Evolutionary conservation across 345 rosid genomes (phyloP), one percentile per base, ranked within the genome.

Genomic region (Brassica juncea): DNA sequence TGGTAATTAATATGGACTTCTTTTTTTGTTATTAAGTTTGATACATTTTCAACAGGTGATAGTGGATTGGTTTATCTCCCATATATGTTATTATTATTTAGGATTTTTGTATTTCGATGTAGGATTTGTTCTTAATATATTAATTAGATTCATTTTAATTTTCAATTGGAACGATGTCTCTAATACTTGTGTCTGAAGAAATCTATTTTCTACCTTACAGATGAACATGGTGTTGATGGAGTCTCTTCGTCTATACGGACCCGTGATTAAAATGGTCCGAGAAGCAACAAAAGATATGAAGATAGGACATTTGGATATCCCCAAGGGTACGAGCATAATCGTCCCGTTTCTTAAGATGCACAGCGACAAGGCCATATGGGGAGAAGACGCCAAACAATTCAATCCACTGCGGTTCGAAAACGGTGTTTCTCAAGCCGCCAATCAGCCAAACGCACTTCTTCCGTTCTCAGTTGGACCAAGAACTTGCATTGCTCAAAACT

Each of bases 191-290:
- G 68, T 8, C 14, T 65, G 27, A 9, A 34, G 2, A 32, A 32
- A n/a, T 63, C 3, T 1, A 14, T 14, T 62, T 63, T 59, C 9
- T 63, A 63, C 5, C 68, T 16, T 65, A 3, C 68, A 65, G 68
- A 65, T 65, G 49, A 65, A 65, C 49, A 65, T 65, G 68, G 68
- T 65, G 47, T 34, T 65, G 47, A 34, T 65, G 68, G 68, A 65
- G 49, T 65, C 68, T 7, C 49, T 65, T 34, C 68, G 68, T 34
- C 68, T 65, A 0, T 65, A 65, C 8, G 68, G 68, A 15, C 49
- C 68, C 4, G 68, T 65, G 68, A 15, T 65, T 65, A 65, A 16
- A 65, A 65, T 65, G 68, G 25, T 65, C 27, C 12, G 68, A 65
- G 68, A 65, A 65, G 68, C 68, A 8, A 65, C 68, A 34, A 28